phyloP scores from a whole-genome alignment of 1,139 yeast species.

The Blastobotrys apis region DNA sequence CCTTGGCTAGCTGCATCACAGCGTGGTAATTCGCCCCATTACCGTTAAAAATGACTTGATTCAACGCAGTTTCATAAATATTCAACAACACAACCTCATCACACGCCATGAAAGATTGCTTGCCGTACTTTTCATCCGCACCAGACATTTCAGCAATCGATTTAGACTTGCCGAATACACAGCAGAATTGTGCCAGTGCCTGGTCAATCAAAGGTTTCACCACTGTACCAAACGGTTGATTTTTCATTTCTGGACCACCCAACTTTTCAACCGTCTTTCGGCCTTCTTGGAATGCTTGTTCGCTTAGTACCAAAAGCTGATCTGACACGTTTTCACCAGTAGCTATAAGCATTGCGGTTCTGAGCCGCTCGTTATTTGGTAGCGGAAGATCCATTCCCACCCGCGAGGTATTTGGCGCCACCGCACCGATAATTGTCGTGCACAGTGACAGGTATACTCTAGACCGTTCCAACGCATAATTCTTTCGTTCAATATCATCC shows the following conservation, averaged over 20 bases:
- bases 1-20: neutral
- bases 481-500: neutral
- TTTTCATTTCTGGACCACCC: neutral
- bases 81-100: constrained; percentile 4
- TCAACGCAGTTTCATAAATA: constrained; percentile 8
- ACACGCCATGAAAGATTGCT: neutral
- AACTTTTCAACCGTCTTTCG: neutral
- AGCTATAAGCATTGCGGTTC: neutral
- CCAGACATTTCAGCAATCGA: neutral
- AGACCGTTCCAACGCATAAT: constrained; percentile 8
- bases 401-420: constrained; percentile 7
- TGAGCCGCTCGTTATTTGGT: constrained; percentile 6
- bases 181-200: neutral
- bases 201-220: constrained; percentile 1
- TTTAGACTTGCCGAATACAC: too few relatives aligned
- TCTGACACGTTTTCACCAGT: neutral
- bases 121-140: neutral
- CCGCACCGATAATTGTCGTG: constrained; percentile 4
- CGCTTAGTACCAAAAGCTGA: constrained; percentile 2
- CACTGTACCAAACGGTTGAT: constrained; percentile 3
- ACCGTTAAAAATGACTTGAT: constrained; percentile 4
- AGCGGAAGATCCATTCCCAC: constrained; percentile 6
- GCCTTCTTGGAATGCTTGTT: constrained; percentile 1
- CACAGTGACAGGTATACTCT: constrained; percentile 6
- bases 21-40: neutral